These are phyloP conservation scores for Xylaria nigripes DNA, from an alignment of 495 filamentous ascomycete genomes.

Conservation along the genomic window DNA sequence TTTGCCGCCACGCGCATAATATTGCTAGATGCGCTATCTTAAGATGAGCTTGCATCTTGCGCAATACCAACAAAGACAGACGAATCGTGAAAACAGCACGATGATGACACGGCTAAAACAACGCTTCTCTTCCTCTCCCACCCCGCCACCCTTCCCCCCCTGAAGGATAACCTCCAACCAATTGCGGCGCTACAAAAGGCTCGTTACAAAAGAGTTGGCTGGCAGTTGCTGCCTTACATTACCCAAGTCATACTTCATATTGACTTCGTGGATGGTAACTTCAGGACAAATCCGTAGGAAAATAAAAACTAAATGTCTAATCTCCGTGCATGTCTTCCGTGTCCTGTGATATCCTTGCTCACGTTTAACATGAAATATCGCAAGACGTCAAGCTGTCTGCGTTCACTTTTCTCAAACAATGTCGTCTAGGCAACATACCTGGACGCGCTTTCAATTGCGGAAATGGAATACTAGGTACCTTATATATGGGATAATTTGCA, in stretches of 20 bases:
- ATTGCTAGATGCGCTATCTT: neutral
- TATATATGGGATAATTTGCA: no score
- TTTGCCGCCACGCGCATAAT: constrained; percentile 3
- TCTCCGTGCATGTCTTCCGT: neutral
- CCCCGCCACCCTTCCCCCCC: neutral
- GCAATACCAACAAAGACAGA: neutral
- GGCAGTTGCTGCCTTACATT: neutral
- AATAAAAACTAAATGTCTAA: neutral
- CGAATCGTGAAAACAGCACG: neutral
- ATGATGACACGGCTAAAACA: neutral
- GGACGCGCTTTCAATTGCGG: no score
- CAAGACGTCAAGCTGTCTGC: no score
- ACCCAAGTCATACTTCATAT: neutral
- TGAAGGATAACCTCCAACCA: neutral
- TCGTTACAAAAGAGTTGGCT: neutral
- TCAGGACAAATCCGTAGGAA: constrained; percentile 1
- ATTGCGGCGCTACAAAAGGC: neutral
- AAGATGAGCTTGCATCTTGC: neutral
- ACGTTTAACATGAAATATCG: neutral
- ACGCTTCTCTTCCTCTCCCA: neutral
- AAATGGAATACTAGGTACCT: no score
- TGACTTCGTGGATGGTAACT: neutral
- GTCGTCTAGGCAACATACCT: no score
- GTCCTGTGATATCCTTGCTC: neutral
- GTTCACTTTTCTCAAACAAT: no score